Evolutionary conservation across 495 filamentous ascomycete species (phyloP), one percentile per base, ranked within the genome.

Genomic region (Penicillium atrosanguineum): DNA sequence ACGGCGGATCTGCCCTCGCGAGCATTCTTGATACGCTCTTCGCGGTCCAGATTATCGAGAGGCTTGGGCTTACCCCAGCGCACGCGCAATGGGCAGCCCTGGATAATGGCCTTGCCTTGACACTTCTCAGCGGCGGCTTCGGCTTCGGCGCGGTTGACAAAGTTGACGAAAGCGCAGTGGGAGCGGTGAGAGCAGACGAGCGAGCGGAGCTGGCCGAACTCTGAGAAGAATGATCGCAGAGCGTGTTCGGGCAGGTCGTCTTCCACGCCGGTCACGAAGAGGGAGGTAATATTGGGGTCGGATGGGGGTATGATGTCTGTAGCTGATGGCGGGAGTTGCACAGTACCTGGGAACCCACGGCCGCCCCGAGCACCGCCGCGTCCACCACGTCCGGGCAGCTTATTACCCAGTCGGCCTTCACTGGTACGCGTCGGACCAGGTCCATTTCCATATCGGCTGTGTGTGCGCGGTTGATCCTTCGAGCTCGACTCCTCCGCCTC

Each of bases 81-180:
- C 15, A 98, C 81, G 19, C 91, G 79, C 46, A 98, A 67, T 0
- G 95, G 94, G 61, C 91, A 96, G 0, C 93, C 95, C 29, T 79
- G 69, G 46, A 87, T 87, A 28, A 97, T 80, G 1, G 90, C 90
- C 55, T 87, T 89, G 1, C 95, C 94, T 69, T 96, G 88, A 62
- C 89, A 93, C 28, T 87, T 85, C 48, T 81, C 82, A 0, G 95
- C 88, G 0, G 94, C 94, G 21, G 77, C 83, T 69, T 97, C 94
- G 9, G 94, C 94, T 3, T 79, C 85, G 39, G 88, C 83, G 47
- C 95, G 84, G 23, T 82, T 87, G 48, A 87, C 80, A 67, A 88
- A 98, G 73, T 97, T 98, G 70, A 98, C 81, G 62, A 96, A 98
- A 0, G 95, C 94, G 62, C 90, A 96, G 64, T 97, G 95, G 7